Base-by-base conservation (phyloP, 73 alveolate genomes). In the Blepharisma japonicum region DNA sequence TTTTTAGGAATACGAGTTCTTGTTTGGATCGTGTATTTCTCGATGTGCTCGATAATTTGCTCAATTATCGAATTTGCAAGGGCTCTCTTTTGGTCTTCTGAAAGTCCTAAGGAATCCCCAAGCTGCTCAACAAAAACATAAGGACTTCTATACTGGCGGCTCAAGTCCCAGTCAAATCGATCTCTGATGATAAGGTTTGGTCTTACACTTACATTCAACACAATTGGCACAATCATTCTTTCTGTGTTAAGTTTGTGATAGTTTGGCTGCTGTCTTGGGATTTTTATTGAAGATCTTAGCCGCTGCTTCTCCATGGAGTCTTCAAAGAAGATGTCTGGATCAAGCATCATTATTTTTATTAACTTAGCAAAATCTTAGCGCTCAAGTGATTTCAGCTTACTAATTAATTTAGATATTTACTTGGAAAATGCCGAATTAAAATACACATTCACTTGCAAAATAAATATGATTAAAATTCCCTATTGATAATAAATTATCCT, bases 251-350 rank as follows among this genome's bases (percentile, higher is more conserved):
- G 61, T 54, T 70, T 70, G 68, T 70, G 66, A 21, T 47, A 70
- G 66, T 70, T 70, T 9, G 80, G 80, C 80, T 70, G 80, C 23
- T 70, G 80, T 39, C 80, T 18, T 38, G 80, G 56, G 27, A n/a
- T 9, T 70, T 70, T 70, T 61, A 61, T 25, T 11, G 14, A 18
- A 9, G 11, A 45, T 39, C 80, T 18, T 8, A 45, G 11, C 46
- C 27, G 11, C 80, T 70, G 66, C 66, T 47, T 70, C n/a, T 47
- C 66, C 61, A 70, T 7, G 42, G 80, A 23, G 11, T 70, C 80
- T 45, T 70, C 80, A 18, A 70, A 70, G 66, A 14, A 70, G 9
- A 47, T 25, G 66, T 70, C 80, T 7, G 80, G 80, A 45, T 70
- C 80, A 45, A 70, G 80, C 68, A 70, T 70, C 23, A 14, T 61